Conservation (phyloP, 306 rosid genomes). For the Gastrolobium bilobum region DNA sequence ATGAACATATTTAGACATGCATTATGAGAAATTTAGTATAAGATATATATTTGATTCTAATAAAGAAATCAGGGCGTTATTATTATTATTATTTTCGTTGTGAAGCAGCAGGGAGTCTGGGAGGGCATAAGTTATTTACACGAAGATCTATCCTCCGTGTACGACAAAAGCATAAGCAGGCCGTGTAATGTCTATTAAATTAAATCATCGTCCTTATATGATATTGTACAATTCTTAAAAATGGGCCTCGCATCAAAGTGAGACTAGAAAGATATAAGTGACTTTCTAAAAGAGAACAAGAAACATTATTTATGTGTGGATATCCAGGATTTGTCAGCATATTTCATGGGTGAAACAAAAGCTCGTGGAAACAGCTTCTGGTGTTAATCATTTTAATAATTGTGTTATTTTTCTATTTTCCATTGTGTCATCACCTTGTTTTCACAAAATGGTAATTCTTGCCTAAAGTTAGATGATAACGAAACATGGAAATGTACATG, state of each 20-base stretch:
- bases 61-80: not conserved
- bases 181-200: not conserved
- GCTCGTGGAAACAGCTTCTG: constrained; percentile 35
- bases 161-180: not conserved
- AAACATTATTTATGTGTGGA: not conserved
- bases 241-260: constrained; percentile 21
- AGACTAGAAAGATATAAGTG: constrained; percentile 7
- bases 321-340: constrained; percentile 21
- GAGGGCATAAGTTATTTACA: not conserved
- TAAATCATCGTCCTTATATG: not conserved
- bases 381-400: constrained; percentile 40
- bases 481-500: constrained; percentile 36
- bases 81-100: not conserved
- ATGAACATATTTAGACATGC: not conserved
- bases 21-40: too few species aligned
- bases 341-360: constrained; percentile 29
- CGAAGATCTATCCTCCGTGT: not conserved
- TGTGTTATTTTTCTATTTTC: constrained; percentile 39
- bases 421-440: constrained; percentile 41
- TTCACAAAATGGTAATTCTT: constrained; percentile 33
- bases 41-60: too few species aligned
- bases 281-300: constrained; percentile 12
- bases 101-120: too few species aligned
- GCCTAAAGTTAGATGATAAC: constrained; percentile 37
- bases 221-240: not conserved